These are phyloP conservation scores for Rhinocladiella similis DNA, from an alignment of 2,329 filamentous ascomycete genomes.

Conservation along the genomic window DNA sequence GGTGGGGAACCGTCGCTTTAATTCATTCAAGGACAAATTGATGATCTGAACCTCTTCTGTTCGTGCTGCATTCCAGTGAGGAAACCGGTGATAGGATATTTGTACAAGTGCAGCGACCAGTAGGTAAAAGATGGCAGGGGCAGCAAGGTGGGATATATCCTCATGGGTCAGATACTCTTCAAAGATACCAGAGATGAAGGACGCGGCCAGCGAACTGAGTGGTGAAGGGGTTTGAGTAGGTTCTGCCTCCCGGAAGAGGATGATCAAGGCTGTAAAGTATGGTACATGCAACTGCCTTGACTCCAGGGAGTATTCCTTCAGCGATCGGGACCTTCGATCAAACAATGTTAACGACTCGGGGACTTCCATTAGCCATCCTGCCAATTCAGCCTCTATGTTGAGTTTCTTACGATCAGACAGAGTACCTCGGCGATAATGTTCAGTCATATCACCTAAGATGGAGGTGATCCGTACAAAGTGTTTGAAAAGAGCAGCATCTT, in stretches of 20 bases:
- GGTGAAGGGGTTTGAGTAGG: slow-evolving; percentile 15
- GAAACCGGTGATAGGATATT: slow-evolving; percentile 24
- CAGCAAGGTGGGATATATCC: slow-evolving; percentile 19
- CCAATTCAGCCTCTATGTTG: slow-evolving; percentile 32
- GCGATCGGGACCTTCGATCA: slow-evolving; percentile 7
- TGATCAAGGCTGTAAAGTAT: slow-evolving; percentile 21
- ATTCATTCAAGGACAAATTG: slow-evolving; percentile 10
- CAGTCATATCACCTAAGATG: slow-evolving; percentile 23
- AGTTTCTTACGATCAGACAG: slow-evolving; percentile 29
- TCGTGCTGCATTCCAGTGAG: slow-evolving; percentile 9
- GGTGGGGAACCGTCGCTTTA: slow-evolving; percentile 22
- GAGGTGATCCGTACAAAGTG: slow-evolving; percentile 24
- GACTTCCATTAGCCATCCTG: slow-evolving; percentile 38
- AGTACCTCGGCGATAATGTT: slow-evolving; percentile 28
- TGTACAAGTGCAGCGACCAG: slow-evolving; percentile 22
- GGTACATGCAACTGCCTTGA: slow-evolving; percentile 21
- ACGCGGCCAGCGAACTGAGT: slow-evolving; percentile 19
- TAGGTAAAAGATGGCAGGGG: slow-evolving; percentile 24
- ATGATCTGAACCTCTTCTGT: slow-evolving; percentile 17
- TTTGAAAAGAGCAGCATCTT: slow-evolving; percentile 24
- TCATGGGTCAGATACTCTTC: slow-evolving; percentile 23
- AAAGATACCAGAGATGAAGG: slow-evolving; percentile 24
- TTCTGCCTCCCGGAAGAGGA: slow-evolving; percentile 19
- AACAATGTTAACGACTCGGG: slow-evolving; percentile 15
- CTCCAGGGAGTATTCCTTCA: slow-evolving; percentile 21